Evolutionary conservation across 495 filamentous ascomycete species (phyloP).

Genomic region (Talaromyces borbonicus): DNA sequence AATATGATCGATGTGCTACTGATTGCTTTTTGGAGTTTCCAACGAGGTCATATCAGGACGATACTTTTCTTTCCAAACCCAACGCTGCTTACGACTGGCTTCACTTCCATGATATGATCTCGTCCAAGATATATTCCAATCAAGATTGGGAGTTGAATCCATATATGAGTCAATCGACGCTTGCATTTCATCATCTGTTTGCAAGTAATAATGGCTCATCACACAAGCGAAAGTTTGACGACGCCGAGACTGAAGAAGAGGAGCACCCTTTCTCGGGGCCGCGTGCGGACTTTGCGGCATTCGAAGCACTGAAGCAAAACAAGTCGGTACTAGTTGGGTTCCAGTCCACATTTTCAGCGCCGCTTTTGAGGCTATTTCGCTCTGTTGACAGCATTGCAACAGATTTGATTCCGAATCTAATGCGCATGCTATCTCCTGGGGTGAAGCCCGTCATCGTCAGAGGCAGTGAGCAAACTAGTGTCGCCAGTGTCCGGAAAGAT

Average conservation of each 20-base stretch:
- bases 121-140: slow-evolving; percentile 56
- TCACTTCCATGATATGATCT: slow-evolving; percentile 80
- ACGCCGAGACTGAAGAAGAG: slow-evolving; percentile 43
- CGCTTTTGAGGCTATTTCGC: slow-evolving; percentile 64
- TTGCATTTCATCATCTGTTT: slow-evolving; percentile 90
- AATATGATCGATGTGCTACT: slow-evolving; percentile 74
- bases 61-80: slow-evolving; percentile 82
- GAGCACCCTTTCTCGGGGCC: slow-evolving; percentile 69
- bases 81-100: slow-evolving; percentile 86
- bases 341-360: slow-evolving; percentile 45
- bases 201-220: slow-evolving; percentile 41
- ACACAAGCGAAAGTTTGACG: slow-evolving; percentile 19
- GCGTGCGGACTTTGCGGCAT: slow-evolving; percentile 65
- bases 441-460: slow-evolving; percentile 88
- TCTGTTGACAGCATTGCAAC: slow-evolving; percentile 61
- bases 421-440: slow-evolving; percentile 74
- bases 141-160: slow-evolving; percentile 85
- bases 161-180: slow-evolving; percentile 74
- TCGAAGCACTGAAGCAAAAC: slow-evolving; percentile 65
- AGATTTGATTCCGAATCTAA: slow-evolving; percentile 74
- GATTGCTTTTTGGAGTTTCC: slow-evolving; percentile 81
- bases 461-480: slow-evolving; percentile 52
- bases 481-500: slow-evolving; percentile 80
- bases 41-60: slow-evolving; percentile 81
- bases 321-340: slow-evolving; percentile 43